Percentiles rank a stretch among this genome's conserved stretches.
phyloP scores from a whole-genome alignment of 148 eudicot genomes.

The Agrostemma githago region DNA sequence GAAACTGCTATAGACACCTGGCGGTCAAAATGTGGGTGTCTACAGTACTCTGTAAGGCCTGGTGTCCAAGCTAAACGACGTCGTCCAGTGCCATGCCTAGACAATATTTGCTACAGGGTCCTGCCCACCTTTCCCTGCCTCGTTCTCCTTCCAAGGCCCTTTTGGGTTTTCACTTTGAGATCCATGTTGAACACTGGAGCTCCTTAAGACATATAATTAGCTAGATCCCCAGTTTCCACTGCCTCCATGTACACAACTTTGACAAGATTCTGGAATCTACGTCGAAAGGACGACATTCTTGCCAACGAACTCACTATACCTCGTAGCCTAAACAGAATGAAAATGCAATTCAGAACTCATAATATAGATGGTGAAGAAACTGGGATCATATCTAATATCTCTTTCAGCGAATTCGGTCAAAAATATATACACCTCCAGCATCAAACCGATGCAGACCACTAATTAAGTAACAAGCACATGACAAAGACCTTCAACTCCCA shows the following conservation, averaged over 20 bases:
- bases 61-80: no score
- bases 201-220: conserved; percentile 29
- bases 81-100: not conserved
- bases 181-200: not conserved
- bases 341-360: not conserved
- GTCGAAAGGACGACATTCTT: conserved; percentile 69
- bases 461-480: no score
- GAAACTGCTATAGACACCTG: no score
- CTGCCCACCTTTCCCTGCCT: not conserved
- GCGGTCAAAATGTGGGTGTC: no score
- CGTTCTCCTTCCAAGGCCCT: not conserved
- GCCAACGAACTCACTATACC: conserved; percentile 84
- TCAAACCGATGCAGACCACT: no score
- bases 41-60: no score
- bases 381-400: no score
- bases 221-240: conserved; percentile 42
- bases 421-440: no score
- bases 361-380: no score
- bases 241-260: conserved; percentile 66
- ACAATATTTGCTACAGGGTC: conserved; percentile 7
- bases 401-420: no score
- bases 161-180: not conserved
- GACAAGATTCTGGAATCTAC: conserved; percentile 68
- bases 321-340: conserved; percentile 42
- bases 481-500: no score